phyloP scores from a whole-genome alignment of 2,329 filamentous ascomycete species.

The Aspergillus piperis region DNA sequence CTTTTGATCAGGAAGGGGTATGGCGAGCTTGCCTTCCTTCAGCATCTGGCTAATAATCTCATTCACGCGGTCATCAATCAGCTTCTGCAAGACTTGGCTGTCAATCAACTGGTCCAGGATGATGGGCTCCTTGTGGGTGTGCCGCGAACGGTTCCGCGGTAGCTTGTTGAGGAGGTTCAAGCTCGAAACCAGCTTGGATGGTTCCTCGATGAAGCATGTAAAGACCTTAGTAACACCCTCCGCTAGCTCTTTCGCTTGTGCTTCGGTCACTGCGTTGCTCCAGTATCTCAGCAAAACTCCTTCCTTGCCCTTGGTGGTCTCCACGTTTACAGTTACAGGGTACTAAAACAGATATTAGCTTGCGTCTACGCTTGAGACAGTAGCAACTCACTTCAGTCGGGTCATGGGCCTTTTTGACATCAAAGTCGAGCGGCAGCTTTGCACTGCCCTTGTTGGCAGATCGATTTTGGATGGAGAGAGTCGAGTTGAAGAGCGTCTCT shows the following conservation, averaged over 20 bases:
- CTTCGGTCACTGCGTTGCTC: slow-evolving; percentile 40
- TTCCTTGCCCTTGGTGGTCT: slow-evolving; percentile 38
- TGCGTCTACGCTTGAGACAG: not conserved
- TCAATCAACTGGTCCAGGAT: slow-evolving; percentile 20
- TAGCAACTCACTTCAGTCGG: slow-evolving; percentile 37
- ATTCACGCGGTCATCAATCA: slow-evolving; percentile 39
- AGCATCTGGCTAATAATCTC: slow-evolving; percentile 36
- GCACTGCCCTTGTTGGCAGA: slow-evolving; percentile 25
- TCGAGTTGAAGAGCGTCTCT: slow-evolving; percentile 45
- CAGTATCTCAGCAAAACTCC: slow-evolving; percentile 44
- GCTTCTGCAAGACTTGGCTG: slow-evolving; percentile 29
- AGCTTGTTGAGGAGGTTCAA: slow-evolving; percentile 18
- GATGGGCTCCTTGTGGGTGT: not conserved
- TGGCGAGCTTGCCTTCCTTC: slow-evolving; percentile 4
- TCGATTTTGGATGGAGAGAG: slow-evolving; percentile 44
- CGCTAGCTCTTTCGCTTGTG: slow-evolving; percentile 33
- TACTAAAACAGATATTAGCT: slow-evolving; percentile 32
- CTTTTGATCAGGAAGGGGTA: slow-evolving; percentile 26
- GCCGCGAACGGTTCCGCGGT: not conserved
- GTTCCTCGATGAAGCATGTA: slow-evolving; percentile 33
- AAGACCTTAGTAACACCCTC: slow-evolving; percentile 36
- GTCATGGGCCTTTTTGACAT: slow-evolving; percentile 36
- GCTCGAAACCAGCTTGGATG: slow-evolving; percentile 26
- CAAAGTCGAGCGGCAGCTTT: slow-evolving; percentile 33
- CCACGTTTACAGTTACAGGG: slow-evolving; percentile 42